These are phyloP conservation scores for Prunus davidiana DNA, from an alignment of 306 rosid species.

Conservation along the genomic window DNA sequence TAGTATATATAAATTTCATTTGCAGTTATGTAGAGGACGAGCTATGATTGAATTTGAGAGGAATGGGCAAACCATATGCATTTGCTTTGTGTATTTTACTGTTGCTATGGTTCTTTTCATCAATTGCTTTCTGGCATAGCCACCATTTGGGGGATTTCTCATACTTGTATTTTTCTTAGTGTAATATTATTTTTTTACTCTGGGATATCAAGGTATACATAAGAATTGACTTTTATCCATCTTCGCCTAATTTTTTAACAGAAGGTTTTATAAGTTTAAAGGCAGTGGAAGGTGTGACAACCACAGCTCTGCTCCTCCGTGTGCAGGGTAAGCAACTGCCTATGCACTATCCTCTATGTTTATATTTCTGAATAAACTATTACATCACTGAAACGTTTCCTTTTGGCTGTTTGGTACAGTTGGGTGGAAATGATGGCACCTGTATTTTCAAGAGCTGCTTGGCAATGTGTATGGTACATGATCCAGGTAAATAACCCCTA, in stretches of 20 bases:
- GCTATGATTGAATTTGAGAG: not conserved
- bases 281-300: constrained; percentile 76
- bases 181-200: not conserved
- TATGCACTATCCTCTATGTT: not conserved
- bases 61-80: not conserved
- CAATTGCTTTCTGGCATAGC: not conserved
- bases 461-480: constrained; percentile 92
- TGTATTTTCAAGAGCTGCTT: constrained; percentile 72
- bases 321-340: constrained; percentile 57
- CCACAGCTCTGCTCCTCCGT: constrained; percentile 73
- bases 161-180: not conserved
- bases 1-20: not conserved
- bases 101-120: not conserved
- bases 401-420: constrained; percentile 38
- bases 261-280: constrained; percentile 71
- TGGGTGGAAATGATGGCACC: constrained; percentile 99
- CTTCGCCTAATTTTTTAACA: constrained; percentile 24
- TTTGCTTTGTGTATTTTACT: not conserved
- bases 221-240: not conserved
- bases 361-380: not conserved
- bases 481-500: constrained; percentile 61
- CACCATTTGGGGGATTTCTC: not conserved
- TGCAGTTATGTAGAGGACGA: not conserved
- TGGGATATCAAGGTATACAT: not conserved
- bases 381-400: constrained; percentile 11